A percentile compares a stretch with the other conserved stretches of the same genome.
phyloP scores from a whole-genome alignment of 129 eudicot species.

The Flaveria sonorensis region DNA sequence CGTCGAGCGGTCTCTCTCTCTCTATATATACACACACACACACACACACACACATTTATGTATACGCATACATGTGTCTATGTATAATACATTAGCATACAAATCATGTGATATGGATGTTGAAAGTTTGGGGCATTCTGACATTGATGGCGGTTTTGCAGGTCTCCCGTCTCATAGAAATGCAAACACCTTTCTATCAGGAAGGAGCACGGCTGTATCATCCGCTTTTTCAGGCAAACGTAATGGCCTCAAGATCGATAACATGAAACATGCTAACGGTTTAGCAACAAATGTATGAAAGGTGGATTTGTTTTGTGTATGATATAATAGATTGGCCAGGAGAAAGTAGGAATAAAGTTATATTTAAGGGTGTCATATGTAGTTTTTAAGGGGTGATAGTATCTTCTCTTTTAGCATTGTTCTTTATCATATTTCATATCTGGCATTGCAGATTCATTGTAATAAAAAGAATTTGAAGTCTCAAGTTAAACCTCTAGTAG shows the following conservation, averaged over 20 bases:
- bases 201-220: conserved; percentile 69
- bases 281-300: conserved; percentile 27
- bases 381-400: neutral
- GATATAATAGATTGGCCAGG: conserved; percentile 16
- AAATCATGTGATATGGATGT: neutral
- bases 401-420: no score
- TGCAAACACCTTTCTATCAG: conserved; percentile 92
- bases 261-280: conserved; percentile 27
- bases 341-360: conserved; percentile 1
- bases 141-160: conserved; percentile 38
- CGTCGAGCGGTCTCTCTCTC: conserved; percentile 78
- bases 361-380: neutral
- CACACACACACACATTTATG: neutral
- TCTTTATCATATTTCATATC: no score
- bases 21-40: neutral
- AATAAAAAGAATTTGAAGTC: no score
- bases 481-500: no score
- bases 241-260: conserved; percentile 20
- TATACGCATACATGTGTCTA: neutral
- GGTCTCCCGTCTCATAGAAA: conserved; percentile 93
- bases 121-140: neutral
- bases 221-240: conserved; percentile 60
- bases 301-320: conserved; percentile 22
- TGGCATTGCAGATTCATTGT: no score
- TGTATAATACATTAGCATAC: neutral